These are phyloP conservation scores for Arthrinium puccinioides DNA, from an alignment of 2,329 filamentous ascomycete species.

Conservation along the genomic window DNA sequence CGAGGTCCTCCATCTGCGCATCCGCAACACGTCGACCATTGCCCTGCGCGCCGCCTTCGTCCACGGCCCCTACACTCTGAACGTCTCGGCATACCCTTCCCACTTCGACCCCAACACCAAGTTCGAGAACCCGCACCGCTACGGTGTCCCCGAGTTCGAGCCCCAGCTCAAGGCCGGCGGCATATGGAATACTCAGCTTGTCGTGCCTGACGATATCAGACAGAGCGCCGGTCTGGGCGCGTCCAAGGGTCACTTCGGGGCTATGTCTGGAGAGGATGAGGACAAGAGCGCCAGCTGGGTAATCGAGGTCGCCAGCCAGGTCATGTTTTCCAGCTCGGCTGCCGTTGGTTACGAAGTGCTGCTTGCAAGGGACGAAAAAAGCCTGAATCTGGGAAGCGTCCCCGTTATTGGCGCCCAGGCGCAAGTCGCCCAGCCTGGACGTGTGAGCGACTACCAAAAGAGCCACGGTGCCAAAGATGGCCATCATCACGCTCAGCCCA, in stretches of 20 bases:
- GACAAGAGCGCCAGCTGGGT: constrained; percentile 60
- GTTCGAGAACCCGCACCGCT: constrained; percentile 58
- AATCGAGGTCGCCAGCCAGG: constrained; percentile 84
- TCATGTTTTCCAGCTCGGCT: constrained; percentile 86
- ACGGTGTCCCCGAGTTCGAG: constrained; percentile 85
- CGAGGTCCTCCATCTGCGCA: constrained; percentile 70
- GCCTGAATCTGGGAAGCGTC: constrained; percentile 56
- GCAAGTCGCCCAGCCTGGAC: constrained; percentile 57
- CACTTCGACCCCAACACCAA: constrained; percentile 78
- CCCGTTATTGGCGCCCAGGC: constrained; percentile 37
- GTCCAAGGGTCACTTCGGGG: constrained; percentile 38
- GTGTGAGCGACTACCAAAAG: constrained; percentile 69
- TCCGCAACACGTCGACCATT: constrained; percentile 88
- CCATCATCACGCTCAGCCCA: constrained; percentile 54
- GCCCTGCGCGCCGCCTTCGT: constrained; percentile 91
- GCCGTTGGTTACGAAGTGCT: constrained; percentile 83
- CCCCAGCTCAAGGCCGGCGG: constrained; percentile 94
- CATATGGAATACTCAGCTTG: constrained; percentile 72
- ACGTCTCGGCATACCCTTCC: constrained; percentile 77
- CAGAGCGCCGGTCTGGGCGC: constrained; percentile 48
- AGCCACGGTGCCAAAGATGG: constrained; percentile 49
- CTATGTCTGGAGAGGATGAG: constrained; percentile 34
- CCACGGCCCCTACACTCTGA: constrained; percentile 89
- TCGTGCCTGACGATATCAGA: constrained; percentile 72
- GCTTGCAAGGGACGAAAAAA: constrained; percentile 79